Conservation (phyloP, 352 stramenopile genomes). For the Globisporangium heterothallicum region DNA sequence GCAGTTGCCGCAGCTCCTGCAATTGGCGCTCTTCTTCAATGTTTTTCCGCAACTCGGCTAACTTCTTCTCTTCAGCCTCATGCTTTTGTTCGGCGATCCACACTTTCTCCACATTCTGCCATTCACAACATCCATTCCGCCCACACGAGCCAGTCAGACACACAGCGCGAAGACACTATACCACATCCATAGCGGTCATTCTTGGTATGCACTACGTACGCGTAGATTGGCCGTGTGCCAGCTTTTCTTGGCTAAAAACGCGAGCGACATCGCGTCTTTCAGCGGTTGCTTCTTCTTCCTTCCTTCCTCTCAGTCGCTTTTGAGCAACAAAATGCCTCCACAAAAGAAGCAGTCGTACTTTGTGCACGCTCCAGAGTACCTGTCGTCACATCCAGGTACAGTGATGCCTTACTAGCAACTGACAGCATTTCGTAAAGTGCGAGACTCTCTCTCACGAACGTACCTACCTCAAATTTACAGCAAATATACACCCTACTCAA, state of each 20-base stretch:
- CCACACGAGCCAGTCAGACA: not conserved
- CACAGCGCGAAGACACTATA: not conserved
- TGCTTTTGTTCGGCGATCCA: slow-evolving; percentile 96
- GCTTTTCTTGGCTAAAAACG: slow-evolving; percentile 96
- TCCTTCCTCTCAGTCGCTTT: slow-evolving; percentile 1
- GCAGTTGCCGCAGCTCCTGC: slow-evolving; percentile 91
- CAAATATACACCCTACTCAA: too few species aligned
- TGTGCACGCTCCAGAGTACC: too few species aligned
- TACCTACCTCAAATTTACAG: too few species aligned
- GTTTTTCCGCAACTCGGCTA: slow-evolving; percentile 93
- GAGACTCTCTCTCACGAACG: too few species aligned
- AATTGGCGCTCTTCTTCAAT: slow-evolving; percentile 95
- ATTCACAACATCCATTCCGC: not conserved
- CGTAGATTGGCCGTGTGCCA: slow-evolving; percentile 95
- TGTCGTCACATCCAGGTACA: too few species aligned
- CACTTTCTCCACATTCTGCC: slow-evolving; percentile 96
- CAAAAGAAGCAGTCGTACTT: too few species aligned
- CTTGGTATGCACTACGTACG: slow-evolving; percentile 38
- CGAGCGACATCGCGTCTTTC: slow-evolving; percentile 64
- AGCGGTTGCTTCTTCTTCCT: not conserved
- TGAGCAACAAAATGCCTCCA: too few species aligned
- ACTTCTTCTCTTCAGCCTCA: slow-evolving; percentile 89
- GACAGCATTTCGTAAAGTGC: too few species aligned
- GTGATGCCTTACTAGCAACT: too few species aligned
- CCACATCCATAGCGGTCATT: too few species aligned